phyloP scores from a whole-genome alignment of 2,329 filamentous ascomycete genomes.

The Celoporthe dispersa region DNA sequence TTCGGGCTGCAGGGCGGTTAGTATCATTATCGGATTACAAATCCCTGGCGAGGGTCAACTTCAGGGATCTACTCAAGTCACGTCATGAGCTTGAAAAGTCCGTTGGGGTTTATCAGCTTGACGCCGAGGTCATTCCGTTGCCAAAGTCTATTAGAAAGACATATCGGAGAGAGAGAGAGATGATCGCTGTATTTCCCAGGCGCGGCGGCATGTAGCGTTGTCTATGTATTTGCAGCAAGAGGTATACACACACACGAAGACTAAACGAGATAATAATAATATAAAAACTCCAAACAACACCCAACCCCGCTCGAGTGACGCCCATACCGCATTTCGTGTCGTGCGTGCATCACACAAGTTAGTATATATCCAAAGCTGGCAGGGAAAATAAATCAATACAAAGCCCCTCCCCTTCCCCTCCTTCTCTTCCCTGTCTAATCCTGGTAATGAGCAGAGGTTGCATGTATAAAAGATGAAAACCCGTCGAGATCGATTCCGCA shows the following conservation, averaged over 20 bases:
- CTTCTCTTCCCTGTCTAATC: neutral
- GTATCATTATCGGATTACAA: constrained; percentile 16
- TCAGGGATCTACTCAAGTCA: neutral
- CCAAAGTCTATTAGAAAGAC: neutral
- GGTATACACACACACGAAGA: neutral
- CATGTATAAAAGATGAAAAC: neutral
- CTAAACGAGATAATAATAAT: neutral
- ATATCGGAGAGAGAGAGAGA: neutral
- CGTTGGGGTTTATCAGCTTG: neutral
- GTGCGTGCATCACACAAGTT: neutral
- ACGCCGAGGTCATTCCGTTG: neutral
- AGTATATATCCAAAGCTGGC: neutral
- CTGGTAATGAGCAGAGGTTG: neutral
- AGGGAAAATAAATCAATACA: neutral
- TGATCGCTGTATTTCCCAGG: neutral
- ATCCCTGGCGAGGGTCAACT: constrained; percentile 7
- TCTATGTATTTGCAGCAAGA: constrained; percentile 7
- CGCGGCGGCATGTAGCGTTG: neutral
- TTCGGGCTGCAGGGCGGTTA: neutral
- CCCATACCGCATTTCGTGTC: neutral
- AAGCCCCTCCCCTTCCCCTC: neutral
- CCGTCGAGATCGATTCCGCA: neutral
- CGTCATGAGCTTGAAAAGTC: neutral
- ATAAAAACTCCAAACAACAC: neutral
- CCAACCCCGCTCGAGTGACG: neutral